Evolutionary conservation across 768 basidiomycete genomes (phyloP).

Genomic region (Tylopilus vinaceipallidus): DNA sequence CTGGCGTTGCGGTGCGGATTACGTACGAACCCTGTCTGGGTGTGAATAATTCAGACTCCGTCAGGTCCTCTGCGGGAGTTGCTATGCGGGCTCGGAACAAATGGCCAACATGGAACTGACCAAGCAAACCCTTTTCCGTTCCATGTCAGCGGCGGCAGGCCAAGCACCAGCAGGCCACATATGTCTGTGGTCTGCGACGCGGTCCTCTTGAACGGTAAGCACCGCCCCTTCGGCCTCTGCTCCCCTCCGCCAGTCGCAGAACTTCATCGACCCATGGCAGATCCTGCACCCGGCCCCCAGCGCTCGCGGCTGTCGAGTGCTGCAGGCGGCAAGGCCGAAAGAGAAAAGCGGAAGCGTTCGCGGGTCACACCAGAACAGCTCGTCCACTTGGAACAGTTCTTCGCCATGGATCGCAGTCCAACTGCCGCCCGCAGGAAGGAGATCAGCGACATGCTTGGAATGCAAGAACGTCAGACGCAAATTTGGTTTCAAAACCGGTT

Average conservation of each 20-base stretch:
- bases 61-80: constrained; percentile 27
- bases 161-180: constrained; percentile 22
- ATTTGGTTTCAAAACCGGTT: constrained; percentile 88
- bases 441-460: constrained; percentile 70
- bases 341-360: constrained; percentile 70
- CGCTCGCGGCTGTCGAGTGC: constrained; percentile 33
- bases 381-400: constrained; percentile 69
- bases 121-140: constrained; percentile 28
- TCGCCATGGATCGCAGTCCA: constrained; percentile 67
- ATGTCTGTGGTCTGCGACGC: constrained; percentile 28
- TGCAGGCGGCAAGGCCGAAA: constrained; percentile 32
- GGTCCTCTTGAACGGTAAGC: constrained; percentile 16
- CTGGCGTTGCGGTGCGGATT: neutral
- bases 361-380: constrained; percentile 81
- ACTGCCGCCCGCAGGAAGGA: constrained; percentile 69
- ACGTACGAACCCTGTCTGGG: constrained; percentile 11
- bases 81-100: constrained; percentile 32
- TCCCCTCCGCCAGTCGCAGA: constrained; percentile 24
- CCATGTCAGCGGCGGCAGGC: constrained; percentile 29
- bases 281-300: constrained; percentile 36
- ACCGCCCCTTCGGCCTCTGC: constrained; percentile 29
- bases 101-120: constrained; percentile 16
- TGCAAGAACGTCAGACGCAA: constrained; percentile 86
- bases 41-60: constrained; percentile 12
- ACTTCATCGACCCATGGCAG: constrained; percentile 25